Evolutionary conservation across 1,139 yeast species (phyloP).

Genomic region (Pichia sp.): DNA sequence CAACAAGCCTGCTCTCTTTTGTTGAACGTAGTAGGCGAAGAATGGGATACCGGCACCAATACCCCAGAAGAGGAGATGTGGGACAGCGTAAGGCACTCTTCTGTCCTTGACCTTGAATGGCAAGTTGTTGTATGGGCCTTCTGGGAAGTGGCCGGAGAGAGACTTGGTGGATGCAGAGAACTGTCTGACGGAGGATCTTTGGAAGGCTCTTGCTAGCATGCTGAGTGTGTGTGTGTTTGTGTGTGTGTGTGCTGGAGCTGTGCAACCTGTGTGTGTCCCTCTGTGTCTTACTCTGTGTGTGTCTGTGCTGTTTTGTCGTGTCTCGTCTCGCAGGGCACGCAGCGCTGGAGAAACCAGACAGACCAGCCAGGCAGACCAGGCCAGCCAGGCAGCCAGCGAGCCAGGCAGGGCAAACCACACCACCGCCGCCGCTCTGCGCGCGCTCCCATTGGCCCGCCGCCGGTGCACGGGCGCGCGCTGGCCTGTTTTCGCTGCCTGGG

Average conservation of each 20-base stretch:
- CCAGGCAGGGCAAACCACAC: too few relatives aligned
- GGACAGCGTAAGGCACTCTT: constrained; percentile 76
- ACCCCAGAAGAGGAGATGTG: constrained; percentile 71
- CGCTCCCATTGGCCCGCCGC: not conserved
- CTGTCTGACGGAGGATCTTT: constrained; percentile 18
- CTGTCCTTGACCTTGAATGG: constrained; percentile 93
- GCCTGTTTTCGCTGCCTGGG: not conserved
- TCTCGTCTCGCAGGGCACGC: not conserved
- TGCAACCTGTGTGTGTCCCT: too few relatives aligned
- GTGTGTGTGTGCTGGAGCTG: too few relatives aligned
- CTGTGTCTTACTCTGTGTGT: too few relatives aligned
- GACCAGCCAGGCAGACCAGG: not conserved
- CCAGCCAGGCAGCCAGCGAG: too few relatives aligned
- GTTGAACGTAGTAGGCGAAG: constrained; percentile 59
- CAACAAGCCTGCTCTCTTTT: constrained; percentile 66
- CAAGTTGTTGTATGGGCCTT: constrained; percentile 84
- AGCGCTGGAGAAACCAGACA: not conserved
- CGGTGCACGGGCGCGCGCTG: not conserved
- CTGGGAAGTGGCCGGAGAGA: constrained; percentile 45
- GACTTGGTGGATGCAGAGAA: constrained; percentile 27
- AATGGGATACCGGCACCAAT: constrained; percentile 58
- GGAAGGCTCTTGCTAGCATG: constrained; percentile 33
- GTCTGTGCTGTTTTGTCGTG: not conserved
- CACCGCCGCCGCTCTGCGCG: not conserved
- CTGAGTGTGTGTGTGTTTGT: constrained; percentile 1